These are phyloP conservation scores for Coemansia sp. DNA, from an alignment of 371 early-diverging fungal genomes.

Conservation along the genomic window DNA sequence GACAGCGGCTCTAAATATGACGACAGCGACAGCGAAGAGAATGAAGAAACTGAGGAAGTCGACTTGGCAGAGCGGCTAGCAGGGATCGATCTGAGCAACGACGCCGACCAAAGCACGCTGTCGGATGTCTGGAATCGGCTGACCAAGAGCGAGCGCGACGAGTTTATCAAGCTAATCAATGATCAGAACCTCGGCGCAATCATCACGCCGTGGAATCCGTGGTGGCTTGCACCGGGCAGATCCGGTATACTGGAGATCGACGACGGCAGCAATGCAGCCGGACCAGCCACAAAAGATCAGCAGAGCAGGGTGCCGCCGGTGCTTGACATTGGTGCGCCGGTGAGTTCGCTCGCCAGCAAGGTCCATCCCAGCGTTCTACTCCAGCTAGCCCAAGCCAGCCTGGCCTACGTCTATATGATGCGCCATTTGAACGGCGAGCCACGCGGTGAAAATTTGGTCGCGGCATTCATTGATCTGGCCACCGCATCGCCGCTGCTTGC, in stretches of 20 bases:
- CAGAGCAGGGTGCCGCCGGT: conserved; percentile 10
- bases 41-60: background rate
- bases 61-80: conserved; percentile 22
- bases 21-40: background rate
- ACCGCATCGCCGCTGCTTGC: conserved; percentile 23
- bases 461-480: conserved; percentile 14
- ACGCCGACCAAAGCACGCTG: background rate
- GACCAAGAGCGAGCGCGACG: conserved; percentile 25
- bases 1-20: background rate
- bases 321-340: conserved; percentile 21
- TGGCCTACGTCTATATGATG: conserved; percentile 45
- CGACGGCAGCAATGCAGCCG: background rate
- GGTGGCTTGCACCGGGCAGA: conserved; percentile 18
- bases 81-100: conserved; percentile 20
- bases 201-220: conserved; percentile 30
- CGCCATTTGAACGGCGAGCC: conserved; percentile 40
- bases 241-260: conserved; percentile 10
- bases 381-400: conserved; percentile 29
- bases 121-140: conserved; percentile 23
- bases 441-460: conserved; percentile 8
- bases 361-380: conserved; percentile 47
- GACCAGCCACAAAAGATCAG: background rate
- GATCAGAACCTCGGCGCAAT: conserved; percentile 12
- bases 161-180: conserved; percentile 18
- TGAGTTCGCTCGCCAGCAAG: conserved; percentile 19